Percentiles rank a stretch among this genome's conserved stretches.
Conservation (phyloP, 2,329 filamentous ascomycete species). For the Venturia nashicola region DNA sequence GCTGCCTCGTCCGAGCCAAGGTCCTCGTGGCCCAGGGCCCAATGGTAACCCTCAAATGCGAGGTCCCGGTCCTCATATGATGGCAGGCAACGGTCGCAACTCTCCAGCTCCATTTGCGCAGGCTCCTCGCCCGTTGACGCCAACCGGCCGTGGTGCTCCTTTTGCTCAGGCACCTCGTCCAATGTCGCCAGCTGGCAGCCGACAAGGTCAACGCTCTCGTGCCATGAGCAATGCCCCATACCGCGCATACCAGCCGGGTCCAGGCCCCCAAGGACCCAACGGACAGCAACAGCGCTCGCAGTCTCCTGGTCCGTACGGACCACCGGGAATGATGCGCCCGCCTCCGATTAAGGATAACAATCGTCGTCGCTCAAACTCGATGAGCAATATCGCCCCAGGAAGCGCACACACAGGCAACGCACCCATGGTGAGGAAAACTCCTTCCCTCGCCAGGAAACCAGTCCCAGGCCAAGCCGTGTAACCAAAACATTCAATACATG, state of each 20-base stretch:
- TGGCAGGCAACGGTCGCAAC: constrained; percentile 10
- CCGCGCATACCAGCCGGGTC: constrained; percentile 16
- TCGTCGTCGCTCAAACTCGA: constrained; percentile 26
- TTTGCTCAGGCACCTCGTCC: constrained; percentile 12
- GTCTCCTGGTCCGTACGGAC: constrained; percentile 27
- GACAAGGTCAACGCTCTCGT: constrained; percentile 16
- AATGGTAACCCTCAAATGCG: constrained; percentile 19
- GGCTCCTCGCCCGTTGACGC: constrained; percentile 11
- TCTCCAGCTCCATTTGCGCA: constrained; percentile 18
- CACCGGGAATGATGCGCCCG: constrained; percentile 13
- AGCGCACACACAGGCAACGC: not conserved
- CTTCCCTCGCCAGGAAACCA: constrained; percentile 2
- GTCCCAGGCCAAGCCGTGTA: constrained; percentile 8
- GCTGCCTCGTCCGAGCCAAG: not conserved
- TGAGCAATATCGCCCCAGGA: constrained; percentile 16
- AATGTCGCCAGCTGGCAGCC: constrained; percentile 8
- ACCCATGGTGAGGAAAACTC: not conserved
- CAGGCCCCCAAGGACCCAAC: not conserved
- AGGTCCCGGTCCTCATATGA: constrained; percentile 16
- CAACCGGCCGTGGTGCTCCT: constrained; percentile 11
- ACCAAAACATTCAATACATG: not conserved
- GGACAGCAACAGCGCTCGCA: constrained; percentile 21
- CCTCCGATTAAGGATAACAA: constrained; percentile 17
- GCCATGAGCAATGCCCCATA: constrained; percentile 26
- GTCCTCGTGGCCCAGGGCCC: constrained; percentile 19